These are phyloP conservation scores for Xerocomellus amylosporus DNA, from an alignment of 768 basidiomycete genomes.

Conservation along the genomic window DNA sequence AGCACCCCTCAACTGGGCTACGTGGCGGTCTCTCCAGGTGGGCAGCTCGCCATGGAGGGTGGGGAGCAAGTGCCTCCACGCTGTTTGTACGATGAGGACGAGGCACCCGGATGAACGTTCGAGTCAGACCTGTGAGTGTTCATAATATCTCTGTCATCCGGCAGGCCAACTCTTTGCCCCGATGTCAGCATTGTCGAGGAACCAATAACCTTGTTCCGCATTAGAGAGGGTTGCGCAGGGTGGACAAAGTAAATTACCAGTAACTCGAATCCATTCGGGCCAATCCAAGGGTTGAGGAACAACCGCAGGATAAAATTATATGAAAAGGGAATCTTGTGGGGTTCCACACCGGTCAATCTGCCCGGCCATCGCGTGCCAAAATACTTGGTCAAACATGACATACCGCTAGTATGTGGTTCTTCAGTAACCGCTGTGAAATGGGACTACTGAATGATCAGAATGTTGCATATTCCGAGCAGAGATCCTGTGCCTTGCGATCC, in stretches of 20 bases:
- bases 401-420: slow-evolving; percentile 56
- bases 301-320: slow-evolving; percentile 94
- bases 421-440: slow-evolving; percentile 2
- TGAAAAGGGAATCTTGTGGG: slow-evolving; percentile 95
- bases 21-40: slow-evolving; percentile 7
- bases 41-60: background rate
- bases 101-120: slow-evolving; percentile 2
- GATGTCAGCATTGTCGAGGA: slow-evolving; percentile 89
- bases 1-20: background rate
- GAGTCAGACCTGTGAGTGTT: slow-evolving; percentile 19
- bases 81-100: slow-evolving; percentile 3
- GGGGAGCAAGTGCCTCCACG: background rate
- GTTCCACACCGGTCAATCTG: slow-evolving; percentile 98
- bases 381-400: slow-evolving; percentile 96
- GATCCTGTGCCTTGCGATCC: slow-evolving; percentile 70
- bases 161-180: slow-evolving; percentile 52
- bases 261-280: slow-evolving; percentile 98
- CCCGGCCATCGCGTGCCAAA: slow-evolving; percentile 92
- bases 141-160: slow-evolving; percentile 14
- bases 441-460: slow-evolving; percentile 15
- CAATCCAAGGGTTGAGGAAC: slow-evolving; percentile 96
- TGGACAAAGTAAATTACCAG: slow-evolving; percentile 49
- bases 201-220: slow-evolving; percentile 82
- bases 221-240: slow-evolving; percentile 5
- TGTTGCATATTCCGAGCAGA: background rate